phyloP scores from a whole-genome alignment of 106 monocot species.

The Vanilla planifolia region DNA sequence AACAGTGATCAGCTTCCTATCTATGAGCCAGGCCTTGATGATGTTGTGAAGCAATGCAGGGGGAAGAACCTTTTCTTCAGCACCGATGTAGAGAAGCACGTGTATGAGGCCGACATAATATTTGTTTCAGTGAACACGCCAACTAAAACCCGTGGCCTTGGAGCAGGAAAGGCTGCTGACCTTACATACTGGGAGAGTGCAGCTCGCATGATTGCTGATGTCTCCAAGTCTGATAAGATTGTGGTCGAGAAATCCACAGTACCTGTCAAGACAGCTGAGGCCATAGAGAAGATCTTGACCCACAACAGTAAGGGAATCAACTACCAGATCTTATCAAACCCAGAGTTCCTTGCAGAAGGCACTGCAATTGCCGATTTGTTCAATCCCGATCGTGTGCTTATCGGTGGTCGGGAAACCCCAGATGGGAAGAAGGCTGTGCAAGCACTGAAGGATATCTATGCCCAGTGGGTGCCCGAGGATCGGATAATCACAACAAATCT shows the following conservation, averaged over 20 bases:
- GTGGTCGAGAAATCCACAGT: constrained; percentile 28
- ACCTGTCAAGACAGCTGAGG: constrained; percentile 23
- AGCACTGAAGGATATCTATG: constrained; percentile 30
- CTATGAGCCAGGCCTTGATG: constrained; percentile 24
- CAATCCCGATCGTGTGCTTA: constrained; percentile 43
- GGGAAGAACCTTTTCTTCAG: constrained; percentile 26
- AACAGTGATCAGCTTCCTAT: constrained; percentile 25
- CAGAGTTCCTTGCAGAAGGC: constrained; percentile 25
- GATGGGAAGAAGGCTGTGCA: constrained; percentile 30
- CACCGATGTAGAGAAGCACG: constrained; percentile 20
- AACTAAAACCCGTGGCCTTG: constrained; percentile 20
- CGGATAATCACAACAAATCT: constrained; percentile 37
- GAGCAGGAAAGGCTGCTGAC: constrained; percentile 23
- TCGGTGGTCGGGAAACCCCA: constrained; percentile 41
- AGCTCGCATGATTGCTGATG: constrained; percentile 25
- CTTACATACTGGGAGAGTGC: constrained; percentile 29
- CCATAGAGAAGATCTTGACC: constrained; percentile 23
- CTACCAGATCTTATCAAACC: constrained; percentile 24
- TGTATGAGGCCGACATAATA: constrained; percentile 21
- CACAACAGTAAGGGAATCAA: constrained; percentile 29
- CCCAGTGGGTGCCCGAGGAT: constrained; percentile 44
- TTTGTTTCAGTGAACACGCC: constrained; percentile 28
- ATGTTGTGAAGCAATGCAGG: constrained; percentile 20
- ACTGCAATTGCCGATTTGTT: constrained; percentile 29
- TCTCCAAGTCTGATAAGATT: constrained; percentile 23